Evolutionary conservation across 441 rosid species (phyloP), one percentile per base, ranked within the genome.

Genomic region (Populus hybrid): DNA sequence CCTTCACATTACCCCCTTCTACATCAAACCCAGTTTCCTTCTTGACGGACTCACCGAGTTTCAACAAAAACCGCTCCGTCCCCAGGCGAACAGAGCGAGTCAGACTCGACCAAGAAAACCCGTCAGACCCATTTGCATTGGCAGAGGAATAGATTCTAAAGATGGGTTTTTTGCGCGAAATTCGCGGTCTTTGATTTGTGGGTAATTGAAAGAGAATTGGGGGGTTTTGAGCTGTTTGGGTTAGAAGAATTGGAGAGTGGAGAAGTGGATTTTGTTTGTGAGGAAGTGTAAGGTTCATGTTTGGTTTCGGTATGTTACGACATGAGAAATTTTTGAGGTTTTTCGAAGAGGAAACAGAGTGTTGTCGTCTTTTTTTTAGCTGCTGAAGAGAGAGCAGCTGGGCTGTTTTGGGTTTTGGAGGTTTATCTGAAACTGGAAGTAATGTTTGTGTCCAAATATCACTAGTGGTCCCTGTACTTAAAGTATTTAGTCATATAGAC

Each of bases 1-100:
- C 83, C 81, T 76, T 88, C 84, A 80, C 83, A 79, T 79, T 78
- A 70, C 86, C 84, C 72, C 79, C 84, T 50, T 82, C 91, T 76
- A 85, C 38, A 81, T 92, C 93, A 83, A 95, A 81, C 72, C 93
- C 97, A 76, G 81, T 88, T 85, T 92, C 97, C 85, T 75, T 90
- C 87, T 86, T 89, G 82, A 88, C 84, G 4, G 95, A 79, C 77
- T 91, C 90, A 11, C 89, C 85, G 21, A 93, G 72, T 77, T 89
- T 90, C 72, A 86, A 82, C 84, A 86, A 87, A 79, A 90, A 88
- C 61, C 87, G 83, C 82, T 86, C 86, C n/a, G 86, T 85, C 46
- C 91, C 93, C 10, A 83, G 42, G 28, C 85, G 89, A 59, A 91
- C 35, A 18, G 92, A 86, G 77, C 79, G 84, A 57, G 76, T 67